phyloP scores from a whole-genome alignment of 2,329 filamentous ascomycete genomes.

The Pestalotiopsis sp. region DNA sequence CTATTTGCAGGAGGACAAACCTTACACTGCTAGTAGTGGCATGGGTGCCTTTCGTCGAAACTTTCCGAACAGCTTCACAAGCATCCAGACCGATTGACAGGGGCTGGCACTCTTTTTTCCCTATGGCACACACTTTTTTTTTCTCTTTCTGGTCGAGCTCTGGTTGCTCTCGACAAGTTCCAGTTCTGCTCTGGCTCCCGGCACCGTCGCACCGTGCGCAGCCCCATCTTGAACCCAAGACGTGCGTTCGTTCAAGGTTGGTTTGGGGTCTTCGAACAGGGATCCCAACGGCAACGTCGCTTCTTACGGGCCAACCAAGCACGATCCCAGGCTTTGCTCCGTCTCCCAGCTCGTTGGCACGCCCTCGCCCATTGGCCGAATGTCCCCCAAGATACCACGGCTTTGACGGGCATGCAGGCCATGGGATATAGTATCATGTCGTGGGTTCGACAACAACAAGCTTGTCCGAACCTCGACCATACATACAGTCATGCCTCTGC shows the following conservation, averaged over 20 bases:
- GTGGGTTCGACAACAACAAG: not conserved
- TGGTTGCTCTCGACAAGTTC: not conserved
- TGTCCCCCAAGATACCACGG: not conserved
- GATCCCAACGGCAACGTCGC: conserved; percentile 7
- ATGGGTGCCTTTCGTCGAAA: not conserved
- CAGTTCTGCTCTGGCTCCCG: not conserved
- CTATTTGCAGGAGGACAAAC: not conserved
- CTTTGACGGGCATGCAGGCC: not conserved
- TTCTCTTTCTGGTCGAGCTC: not conserved
- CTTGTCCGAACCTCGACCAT: not conserved
- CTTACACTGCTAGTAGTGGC: not conserved
- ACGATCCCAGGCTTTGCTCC: not conserved
- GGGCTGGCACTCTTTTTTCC: not conserved
- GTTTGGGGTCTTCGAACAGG: not conserved
- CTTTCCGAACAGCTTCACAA: conserved; percentile 4
- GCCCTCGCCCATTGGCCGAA: not conserved
- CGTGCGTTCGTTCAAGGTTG: conserved; percentile 1
- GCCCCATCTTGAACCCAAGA: not conserved
- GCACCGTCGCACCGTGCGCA: conserved; percentile 2
- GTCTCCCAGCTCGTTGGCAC: conserved; percentile 3
- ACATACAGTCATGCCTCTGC: not conserved
- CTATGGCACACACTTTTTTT: not conserved
- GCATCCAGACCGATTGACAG: conserved; percentile 2
- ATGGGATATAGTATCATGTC: not conserved
- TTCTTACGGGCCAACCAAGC: conserved; percentile 10